These are phyloP conservation scores for Aspergillus brasiliensis DNA, from an alignment of 2,329 filamentous ascomycete species.

Conservation along the genomic window DNA sequence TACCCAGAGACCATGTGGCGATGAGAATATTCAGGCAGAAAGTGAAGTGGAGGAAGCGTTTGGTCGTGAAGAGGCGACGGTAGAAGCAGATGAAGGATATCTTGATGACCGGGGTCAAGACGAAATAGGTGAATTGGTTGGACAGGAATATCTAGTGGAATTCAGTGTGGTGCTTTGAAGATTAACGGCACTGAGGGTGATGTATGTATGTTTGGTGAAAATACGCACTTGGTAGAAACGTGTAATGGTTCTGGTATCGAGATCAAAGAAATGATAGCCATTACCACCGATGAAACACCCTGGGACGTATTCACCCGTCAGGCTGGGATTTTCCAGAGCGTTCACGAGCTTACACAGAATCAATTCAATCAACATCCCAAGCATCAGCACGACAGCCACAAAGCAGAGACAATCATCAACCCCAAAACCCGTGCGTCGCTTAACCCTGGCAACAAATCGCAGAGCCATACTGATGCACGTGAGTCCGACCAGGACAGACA, in stretches of 20 bases:
- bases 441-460: background rate
- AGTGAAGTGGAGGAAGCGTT: background rate
- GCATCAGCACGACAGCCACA: background rate
- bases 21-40: constrained; percentile 17
- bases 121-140: background rate
- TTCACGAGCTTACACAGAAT: background rate
- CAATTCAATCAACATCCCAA: background rate
- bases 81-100: background rate
- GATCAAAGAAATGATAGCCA: background rate
- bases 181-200: too few species aligned
- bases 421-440: background rate
- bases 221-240: background rate
- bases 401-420: background rate
- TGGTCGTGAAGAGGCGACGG: background rate
- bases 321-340: background rate
- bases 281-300: background rate
- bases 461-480: background rate
- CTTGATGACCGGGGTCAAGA: background rate
- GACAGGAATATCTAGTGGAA: background rate
- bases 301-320: background rate
- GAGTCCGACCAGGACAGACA: background rate
- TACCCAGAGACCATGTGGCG: constrained; percentile 25
- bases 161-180: background rate
- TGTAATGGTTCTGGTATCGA: background rate
- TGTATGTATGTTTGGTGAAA: background rate